Percentiles rank a stretch among this genome's conserved stretches.
phyloP scores from a whole-genome alignment of 139 green algal genomes.

The Auxenochlorella pyrenoidosa region DNA sequence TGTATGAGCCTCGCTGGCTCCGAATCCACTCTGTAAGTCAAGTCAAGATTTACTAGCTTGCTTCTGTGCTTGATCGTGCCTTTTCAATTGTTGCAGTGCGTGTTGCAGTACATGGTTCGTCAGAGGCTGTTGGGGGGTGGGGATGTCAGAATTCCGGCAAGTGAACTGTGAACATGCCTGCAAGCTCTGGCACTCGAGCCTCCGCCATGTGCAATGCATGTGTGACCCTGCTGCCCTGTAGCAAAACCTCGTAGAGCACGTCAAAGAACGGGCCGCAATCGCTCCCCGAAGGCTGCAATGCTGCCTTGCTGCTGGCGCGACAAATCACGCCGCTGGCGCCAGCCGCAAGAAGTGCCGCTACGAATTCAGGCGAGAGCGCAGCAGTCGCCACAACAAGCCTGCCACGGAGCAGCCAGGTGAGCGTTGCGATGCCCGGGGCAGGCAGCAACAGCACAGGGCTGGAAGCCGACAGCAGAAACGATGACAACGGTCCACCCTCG shows the following conservation, averaged over 20 bases:
- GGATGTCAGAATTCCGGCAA: background rate
- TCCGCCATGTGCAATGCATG: background rate
- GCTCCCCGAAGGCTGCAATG: background rate
- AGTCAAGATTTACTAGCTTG: too few relatives aligned
- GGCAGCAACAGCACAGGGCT: constrained; percentile 28
- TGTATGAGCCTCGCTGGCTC: too few relatives aligned
- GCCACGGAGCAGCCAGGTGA: constrained; percentile 12
- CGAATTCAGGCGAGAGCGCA: background rate
- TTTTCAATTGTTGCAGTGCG: too few relatives aligned
- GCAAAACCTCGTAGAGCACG: constrained; percentile 3
- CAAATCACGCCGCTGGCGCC: constrained; percentile 21
- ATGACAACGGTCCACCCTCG: background rate
- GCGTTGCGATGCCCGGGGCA: background rate
- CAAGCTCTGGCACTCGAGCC: background rate
- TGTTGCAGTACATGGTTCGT: background rate
- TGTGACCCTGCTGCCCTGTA: background rate
- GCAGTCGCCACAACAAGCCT: constrained; percentile 31
- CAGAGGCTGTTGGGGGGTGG: background rate
- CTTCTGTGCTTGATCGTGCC: too few relatives aligned
- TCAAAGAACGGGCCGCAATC: background rate
- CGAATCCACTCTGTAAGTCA: too few relatives aligned
- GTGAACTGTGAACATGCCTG: background rate
- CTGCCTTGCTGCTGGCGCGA: background rate
- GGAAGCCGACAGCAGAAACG: constrained; percentile 41
- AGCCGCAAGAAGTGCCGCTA: background rate